Conservation (phyloP, 371 early-diverging fungal genomes). For the Nosema granulosis region DNA sequence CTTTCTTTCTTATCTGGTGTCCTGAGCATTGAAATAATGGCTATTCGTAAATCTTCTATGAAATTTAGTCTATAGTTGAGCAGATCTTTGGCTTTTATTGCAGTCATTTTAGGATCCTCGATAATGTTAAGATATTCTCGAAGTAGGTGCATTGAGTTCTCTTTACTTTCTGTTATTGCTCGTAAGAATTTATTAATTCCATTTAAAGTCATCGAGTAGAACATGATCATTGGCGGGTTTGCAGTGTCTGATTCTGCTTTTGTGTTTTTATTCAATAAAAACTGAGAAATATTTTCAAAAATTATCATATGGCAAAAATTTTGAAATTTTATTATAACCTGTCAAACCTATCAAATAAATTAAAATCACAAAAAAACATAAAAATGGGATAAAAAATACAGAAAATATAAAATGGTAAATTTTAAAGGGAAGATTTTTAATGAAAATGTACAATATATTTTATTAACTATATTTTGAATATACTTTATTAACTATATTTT, state of each 20-base stretch:
- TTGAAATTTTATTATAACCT: background rate
- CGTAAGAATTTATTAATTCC: background rate
- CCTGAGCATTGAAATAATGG: background rate
- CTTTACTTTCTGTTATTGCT: background rate
- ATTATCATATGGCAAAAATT: background rate
- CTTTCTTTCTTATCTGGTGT: background rate
- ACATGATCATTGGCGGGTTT: background rate
- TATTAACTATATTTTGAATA: no score
- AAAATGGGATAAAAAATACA: no score
- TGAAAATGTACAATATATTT: no score
- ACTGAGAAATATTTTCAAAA: background rate
- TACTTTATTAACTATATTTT: no score
- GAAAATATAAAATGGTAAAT: no score
- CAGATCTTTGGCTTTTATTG: background rate
- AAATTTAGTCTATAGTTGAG: constrained; percentile 6
- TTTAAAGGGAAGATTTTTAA: no score
- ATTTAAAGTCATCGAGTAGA: constrained; percentile 2
- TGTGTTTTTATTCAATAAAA: background rate
- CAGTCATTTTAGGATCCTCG: no score
- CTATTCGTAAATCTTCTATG: constrained; percentile 6
- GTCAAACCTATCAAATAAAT: constrained; percentile 14
- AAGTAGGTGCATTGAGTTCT: background rate
- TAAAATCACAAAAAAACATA: background rate
- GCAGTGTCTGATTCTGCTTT: background rate
- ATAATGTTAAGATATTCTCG: background rate